Evolutionary conservation across 441 rosid species (phyloP), one percentile per base, ranked within the genome.

Genomic region (Viola pubescens): DNA sequence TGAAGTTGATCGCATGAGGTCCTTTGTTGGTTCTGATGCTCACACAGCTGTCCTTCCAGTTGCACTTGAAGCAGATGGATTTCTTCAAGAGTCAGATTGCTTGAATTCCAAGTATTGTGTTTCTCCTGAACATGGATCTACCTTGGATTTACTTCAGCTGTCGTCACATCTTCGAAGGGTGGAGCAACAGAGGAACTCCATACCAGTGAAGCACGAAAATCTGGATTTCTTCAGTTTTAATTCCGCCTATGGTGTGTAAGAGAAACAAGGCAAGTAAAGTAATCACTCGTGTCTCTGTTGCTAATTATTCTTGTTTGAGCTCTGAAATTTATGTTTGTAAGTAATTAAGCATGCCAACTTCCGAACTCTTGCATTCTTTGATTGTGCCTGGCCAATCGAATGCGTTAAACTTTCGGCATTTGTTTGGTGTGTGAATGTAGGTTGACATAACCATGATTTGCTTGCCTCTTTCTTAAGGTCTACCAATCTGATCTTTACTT

Each of bases 111-210:
- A 67, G 40, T 65, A 71, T 52, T 61, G 59, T 26, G 56, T 52
- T 53, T 68, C 80, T 57, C 66, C 65, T 13, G 75, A 62, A 67
- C 70, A 70, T 58, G 77, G 71, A 62, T 69, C 79, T 38, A 88
- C 90, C 0, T 82, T 85, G 52, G 79, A 83, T 74, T 78, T 85
- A 75, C 77, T 83, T 58, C 87, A 88, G 54, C 65, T 88, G 2
- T 88, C 96, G 47, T 80, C 90, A 0, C 80, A 82, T 75, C 90
- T 88, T 41, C 82, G 79, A 52, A 80, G 87, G 54, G 85, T 88
- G 66, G 85, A 88, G 63, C 87, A 74, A 57, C 88, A 85, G 69
- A 79, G 88, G 73, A 80, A 63, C 54, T 75, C 65, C 64, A 61
- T 67, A 62, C 79, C 74, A 62, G 71, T 77, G 19, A 81, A 86